Percentiles rank a stretch among this genome's conserved stretches.
phyloP scores from a whole-genome alignment of 208 protist species.

The Trypanosoma grayi region DNA sequence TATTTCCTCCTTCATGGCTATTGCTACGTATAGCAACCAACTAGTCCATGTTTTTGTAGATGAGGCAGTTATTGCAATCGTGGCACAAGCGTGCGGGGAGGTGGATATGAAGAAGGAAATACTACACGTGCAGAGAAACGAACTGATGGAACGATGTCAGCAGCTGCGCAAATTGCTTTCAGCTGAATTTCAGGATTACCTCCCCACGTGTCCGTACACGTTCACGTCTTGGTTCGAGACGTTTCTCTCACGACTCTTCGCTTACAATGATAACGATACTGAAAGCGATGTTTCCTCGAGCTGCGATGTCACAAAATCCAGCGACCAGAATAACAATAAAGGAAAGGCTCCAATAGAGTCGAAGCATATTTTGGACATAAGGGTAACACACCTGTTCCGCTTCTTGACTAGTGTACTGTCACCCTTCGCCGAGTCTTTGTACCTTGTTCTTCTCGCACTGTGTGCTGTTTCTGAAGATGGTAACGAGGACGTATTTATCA shows the following conservation, averaged over 20 bases:
- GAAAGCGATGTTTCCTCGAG: not conserved
- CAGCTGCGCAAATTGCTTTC: slow-evolving; percentile 57
- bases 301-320: not conserved
- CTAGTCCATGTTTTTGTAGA: slow-evolving; percentile 87
- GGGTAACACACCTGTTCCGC: not conserved
- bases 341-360: not conserved
- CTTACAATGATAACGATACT: slow-evolving; percentile 1
- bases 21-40: slow-evolving; percentile 85
- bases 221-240: slow-evolving; percentile 68
- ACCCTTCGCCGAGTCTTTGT: slow-evolving; percentile 18
- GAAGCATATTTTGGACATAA: not conserved
- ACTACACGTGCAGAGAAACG: slow-evolving; percentile 27
- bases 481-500: slow-evolving; percentile 1
- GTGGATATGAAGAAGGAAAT: slow-evolving; percentile 1
- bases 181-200: slow-evolving; percentile 72
- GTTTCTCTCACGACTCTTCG: slow-evolving; percentile 39
- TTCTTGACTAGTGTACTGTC: slow-evolving; percentile 8
- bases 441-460: slow-evolving; percentile 14
- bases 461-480: slow-evolving; percentile 6
- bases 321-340: not conserved
- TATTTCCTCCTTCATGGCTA: slow-evolving; percentile 37
- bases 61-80: slow-evolving; percentile 65
- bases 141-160: slow-evolving; percentile 42
- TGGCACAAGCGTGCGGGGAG: slow-evolving; percentile 40
- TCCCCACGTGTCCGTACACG: slow-evolving; percentile 41